These are phyloP conservation scores for Sporothrix phasma DNA, from an alignment of 2,329 filamentous ascomycete genomes.

Conservation along the genomic window DNA sequence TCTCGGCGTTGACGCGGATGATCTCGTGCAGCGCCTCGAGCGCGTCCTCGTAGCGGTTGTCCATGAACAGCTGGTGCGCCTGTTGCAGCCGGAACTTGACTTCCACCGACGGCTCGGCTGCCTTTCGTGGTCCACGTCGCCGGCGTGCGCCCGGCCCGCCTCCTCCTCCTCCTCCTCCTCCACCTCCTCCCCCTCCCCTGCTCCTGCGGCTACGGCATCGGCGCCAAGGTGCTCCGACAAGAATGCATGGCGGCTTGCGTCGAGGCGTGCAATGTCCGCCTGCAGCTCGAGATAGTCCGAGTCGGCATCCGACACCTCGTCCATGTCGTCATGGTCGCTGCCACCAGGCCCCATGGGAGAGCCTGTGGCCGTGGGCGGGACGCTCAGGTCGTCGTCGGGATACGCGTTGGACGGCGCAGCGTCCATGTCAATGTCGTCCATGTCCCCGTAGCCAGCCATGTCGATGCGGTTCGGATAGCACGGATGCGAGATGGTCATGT, in stretches of 20 bases:
- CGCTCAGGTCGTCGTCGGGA: neutral
- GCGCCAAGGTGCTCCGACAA: conserved; percentile 24
- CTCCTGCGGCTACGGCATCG: neutral
- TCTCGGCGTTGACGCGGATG: conserved; percentile 59
- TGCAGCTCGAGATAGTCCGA: conserved; percentile 33
- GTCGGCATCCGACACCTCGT: conserved; percentile 30
- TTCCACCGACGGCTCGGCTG: conserved; percentile 58
- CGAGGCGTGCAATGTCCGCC: conserved; percentile 30
- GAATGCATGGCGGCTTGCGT: conserved; percentile 29
- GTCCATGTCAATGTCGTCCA: conserved; percentile 1
- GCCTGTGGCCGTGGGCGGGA: neutral
- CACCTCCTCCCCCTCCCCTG: too few species aligned
- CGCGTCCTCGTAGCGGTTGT: conserved; percentile 50
- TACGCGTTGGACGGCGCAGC: conserved; percentile 17
- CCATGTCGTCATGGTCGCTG: conserved; percentile 12
- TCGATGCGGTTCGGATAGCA: neutral
- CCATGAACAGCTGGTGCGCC: conserved; percentile 59
- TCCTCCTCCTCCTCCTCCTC: too few species aligned
- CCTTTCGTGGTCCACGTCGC: conserved; percentile 43
- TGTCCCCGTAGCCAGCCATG: conserved; percentile 4
- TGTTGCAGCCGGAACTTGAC: conserved; percentile 58
- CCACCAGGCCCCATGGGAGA: conserved; percentile 5
- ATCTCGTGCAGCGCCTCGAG: conserved; percentile 50
- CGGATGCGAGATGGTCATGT: neutral
- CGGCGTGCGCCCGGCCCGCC: conserved; percentile 14